Evolutionary conservation across 805 yeast genomes (phyloP), one percentile per base, ranked within the genome.

Genomic region (Ogataea paraovalis): DNA sequence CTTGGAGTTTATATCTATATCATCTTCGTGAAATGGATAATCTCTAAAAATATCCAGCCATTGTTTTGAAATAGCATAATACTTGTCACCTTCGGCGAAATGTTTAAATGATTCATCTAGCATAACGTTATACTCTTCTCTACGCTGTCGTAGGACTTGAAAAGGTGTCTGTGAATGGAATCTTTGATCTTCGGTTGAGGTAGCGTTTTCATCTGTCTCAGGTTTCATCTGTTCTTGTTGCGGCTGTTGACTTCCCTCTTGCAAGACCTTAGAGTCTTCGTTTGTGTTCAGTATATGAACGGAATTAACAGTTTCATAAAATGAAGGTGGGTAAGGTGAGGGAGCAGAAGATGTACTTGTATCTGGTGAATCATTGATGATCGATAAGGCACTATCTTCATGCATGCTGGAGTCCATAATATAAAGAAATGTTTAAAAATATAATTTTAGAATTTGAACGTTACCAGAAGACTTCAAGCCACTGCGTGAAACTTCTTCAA

Each of bases 41-140:
- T 67, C 62, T 23, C 76, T 58, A 47, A 80, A 76, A 4, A 50
- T 53, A 36, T 67, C 61, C 20, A 72, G 63, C 74, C 79, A 82
- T 1, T 54, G 61, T 13, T 66, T 61, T 1, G 85, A 78, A 10
- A 82, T 69, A 22, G 78, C 67, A 54, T 66, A 78, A 56, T 76
- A 73, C 28, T 51, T 61, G 42, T 73, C 78, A 6, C 84, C 85
- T 49, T 78, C 80, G 25, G 65, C 54, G 3, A 55, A 37, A 12
- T 54, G 50, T 6, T 44, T 36, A 13, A 43, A 34, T 4, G 58
- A 49, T 9, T 49, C 49, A 19, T 52, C 50, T 27, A 46, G 48
- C 19, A 56, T 23, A 10, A 44, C 41, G 3, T 47, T 52, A 33
- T 49, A 54, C 40, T 39, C 42, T 20, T 45, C 52, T 21, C 63